These are phyloP conservation scores for Phytophthora litchii DNA, from an alignment of 352 stramenopile species.

Conservation along the genomic window DNA sequence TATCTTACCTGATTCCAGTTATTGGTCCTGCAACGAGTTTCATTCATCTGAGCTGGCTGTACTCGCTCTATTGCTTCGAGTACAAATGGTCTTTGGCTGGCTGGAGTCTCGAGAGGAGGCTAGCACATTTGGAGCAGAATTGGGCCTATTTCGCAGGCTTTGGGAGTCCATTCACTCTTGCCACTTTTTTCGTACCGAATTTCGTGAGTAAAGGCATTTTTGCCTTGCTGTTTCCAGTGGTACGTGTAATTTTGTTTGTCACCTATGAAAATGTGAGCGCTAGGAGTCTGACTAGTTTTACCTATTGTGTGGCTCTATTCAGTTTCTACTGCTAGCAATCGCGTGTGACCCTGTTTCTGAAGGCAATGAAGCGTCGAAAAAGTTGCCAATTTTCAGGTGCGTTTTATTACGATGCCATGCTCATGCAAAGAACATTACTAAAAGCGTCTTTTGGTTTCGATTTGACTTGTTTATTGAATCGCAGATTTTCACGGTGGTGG, in stretches of 20 bases:
- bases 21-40: conserved; percentile 81
- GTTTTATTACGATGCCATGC: conserved; percentile 3
- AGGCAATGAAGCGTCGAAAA: conserved; percentile 44
- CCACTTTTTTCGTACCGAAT: conserved; percentile 90
- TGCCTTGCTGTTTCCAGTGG: conserved; percentile 84
- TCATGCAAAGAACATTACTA: background rate
- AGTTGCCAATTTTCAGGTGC: conserved; percentile 82
- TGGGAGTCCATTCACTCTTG: conserved; percentile 85
- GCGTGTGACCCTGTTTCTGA: conserved; percentile 74
- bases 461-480: too few relatives aligned
- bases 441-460: background rate
- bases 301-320: background rate
- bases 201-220: conserved; percentile 92
- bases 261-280: background rate
- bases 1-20: conserved; percentile 83
- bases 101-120: conserved; percentile 83
- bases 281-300: background rate
- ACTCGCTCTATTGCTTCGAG: conserved; percentile 92
- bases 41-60: conserved; percentile 87
- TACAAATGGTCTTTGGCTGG: conserved; percentile 91
- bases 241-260: conserved; percentile 29
- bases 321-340: conserved; percentile 88
- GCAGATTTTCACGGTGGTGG: conserved; percentile 83
- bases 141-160: conserved; percentile 91
- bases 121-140: conserved; percentile 84